Percentiles rank a stretch among this genome's conserved stretches.
Conservation (phyloP, 1,284 basidiomycete genomes). For the Flammula alnicola region DNA sequence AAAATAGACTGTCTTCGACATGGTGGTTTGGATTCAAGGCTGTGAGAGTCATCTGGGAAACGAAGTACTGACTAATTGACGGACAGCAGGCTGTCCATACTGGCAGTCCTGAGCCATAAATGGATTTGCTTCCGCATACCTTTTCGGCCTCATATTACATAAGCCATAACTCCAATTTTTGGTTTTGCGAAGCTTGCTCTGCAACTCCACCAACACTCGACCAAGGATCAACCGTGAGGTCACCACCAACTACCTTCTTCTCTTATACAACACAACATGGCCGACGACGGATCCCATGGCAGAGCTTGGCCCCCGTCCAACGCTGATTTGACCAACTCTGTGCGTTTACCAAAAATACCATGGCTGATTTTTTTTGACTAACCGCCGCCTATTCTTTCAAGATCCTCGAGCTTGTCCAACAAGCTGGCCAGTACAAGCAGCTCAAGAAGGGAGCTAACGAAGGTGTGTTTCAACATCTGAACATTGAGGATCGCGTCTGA, state of each 20-base stretch:
- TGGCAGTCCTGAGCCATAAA: conserved; percentile 10
- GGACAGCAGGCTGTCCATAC: neutral
- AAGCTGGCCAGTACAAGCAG: conserved; percentile 93
- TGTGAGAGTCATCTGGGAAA: conserved; percentile 14
- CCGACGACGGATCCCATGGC: conserved; percentile 51
- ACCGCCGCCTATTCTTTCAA: conserved; percentile 37
- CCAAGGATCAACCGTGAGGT: conserved; percentile 84
- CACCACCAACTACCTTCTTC: conserved; percentile 41
- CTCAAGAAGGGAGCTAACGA: conserved; percentile 99
- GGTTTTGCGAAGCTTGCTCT: conserved; percentile 2
- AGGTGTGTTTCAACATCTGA: conserved; percentile 50
- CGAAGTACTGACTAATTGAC: conserved; percentile 1
- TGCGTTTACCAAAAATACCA: conserved; percentile 43
- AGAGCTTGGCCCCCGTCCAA: conserved; percentile 96
- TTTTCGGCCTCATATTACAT: conserved; percentile 10
- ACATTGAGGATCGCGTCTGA: conserved; percentile 1
- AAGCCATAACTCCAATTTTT: conserved; percentile 7
- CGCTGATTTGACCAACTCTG: conserved; percentile 91
- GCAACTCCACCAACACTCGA: conserved; percentile 25
- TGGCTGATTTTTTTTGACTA: neutral
- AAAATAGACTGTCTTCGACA: conserved; percentile 41
- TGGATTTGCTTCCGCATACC: neutral
- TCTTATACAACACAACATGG: conserved; percentile 44
- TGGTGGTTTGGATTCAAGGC: conserved; percentile 16
- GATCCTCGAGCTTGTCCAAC: conserved; percentile 91